Percentiles rank a stretch among this genome's conserved stretches.
Evolutionary conservation across 306 rosid species (phyloP).

Genomic region (Adenanthera pavonina): DNA sequence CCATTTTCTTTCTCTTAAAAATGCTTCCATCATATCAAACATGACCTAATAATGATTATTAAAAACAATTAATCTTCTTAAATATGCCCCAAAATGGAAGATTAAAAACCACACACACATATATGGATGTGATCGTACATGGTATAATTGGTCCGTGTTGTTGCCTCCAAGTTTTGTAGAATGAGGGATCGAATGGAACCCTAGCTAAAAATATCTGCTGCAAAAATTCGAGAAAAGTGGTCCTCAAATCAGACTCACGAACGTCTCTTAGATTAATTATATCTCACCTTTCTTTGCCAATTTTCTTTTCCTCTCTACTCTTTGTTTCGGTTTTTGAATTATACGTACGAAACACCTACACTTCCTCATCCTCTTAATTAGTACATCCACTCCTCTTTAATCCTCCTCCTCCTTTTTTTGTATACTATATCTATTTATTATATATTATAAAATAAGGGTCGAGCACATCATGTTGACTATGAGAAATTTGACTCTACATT

Average conservation of each 20-base stretch:
- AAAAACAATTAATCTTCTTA: no score
- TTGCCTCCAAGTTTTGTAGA: not conserved
- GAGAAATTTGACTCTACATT: no score
- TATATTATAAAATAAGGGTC: no score
- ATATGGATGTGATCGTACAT: not conserved
- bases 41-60: no score
- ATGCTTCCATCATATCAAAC: no score
- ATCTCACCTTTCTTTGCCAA: not conserved
- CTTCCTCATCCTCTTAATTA: not conserved
- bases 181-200: not conserved
- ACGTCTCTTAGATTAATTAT: not conserved
- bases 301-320: not conserved
- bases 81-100: no score
- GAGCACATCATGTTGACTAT: no score
- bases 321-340: not conserved
- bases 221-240: slow-evolving; percentile 35
- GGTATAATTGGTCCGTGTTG: not conserved
- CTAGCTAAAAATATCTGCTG: slow-evolving; percentile 26
- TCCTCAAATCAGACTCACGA: slow-evolving; percentile 36
- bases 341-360: slow-evolving; percentile 20
- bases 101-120: not conserved
- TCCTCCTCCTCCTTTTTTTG: no score
- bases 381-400: not conserved
- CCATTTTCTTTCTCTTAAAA: no score
- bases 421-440: no score